A percentile compares a stretch with the other conserved stretches of the same genome.
Conservation (phyloP, 1,139 yeast species). For the Debaryomyces udenii region DNA sequence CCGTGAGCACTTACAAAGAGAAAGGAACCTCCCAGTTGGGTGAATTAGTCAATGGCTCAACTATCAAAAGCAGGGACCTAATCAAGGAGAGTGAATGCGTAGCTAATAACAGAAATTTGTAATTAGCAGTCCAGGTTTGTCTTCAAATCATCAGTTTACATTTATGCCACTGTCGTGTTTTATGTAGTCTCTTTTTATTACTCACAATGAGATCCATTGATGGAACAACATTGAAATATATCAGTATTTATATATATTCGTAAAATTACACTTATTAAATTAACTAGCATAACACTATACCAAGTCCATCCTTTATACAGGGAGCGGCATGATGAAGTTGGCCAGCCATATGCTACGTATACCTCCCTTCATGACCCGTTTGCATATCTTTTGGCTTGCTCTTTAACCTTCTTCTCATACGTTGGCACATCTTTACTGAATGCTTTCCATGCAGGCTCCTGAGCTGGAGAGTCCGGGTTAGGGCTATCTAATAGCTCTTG, state of each 20-base stretch:
- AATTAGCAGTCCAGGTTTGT: too few species aligned
- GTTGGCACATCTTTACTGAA: conserved; percentile 66
- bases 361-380: conserved; percentile 13
- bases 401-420: conserved; percentile 76
- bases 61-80: conserved; percentile 43
- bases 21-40: conserved; percentile 87
- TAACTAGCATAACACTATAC: conserved; percentile 2
- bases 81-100: conserved; percentile 32
- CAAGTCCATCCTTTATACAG: conserved; percentile 3
- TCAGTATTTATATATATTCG: conserved; percentile 1
- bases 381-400: conserved; percentile 77
- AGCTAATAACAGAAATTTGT: neutral
- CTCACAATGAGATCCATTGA: too few species aligned
- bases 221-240: too few species aligned
- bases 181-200: too few species aligned
- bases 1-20: conserved; percentile 94
- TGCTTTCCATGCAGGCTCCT: conserved; percentile 93
- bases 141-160: too few species aligned
- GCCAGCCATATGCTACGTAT: neutral
- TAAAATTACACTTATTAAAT: conserved; percentile 6
- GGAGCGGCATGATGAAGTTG: neutral
- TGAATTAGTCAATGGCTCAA: conserved; percentile 40
- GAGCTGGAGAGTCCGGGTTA: conserved; percentile 96
- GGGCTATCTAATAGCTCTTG: conserved; percentile 91
- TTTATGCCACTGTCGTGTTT: too few species aligned